A percentile compares a stretch with the other conserved stretches of the same genome.
phyloP scores from a whole-genome alignment of 139 green algal species.

The Volvox reticuliferus region DNA sequence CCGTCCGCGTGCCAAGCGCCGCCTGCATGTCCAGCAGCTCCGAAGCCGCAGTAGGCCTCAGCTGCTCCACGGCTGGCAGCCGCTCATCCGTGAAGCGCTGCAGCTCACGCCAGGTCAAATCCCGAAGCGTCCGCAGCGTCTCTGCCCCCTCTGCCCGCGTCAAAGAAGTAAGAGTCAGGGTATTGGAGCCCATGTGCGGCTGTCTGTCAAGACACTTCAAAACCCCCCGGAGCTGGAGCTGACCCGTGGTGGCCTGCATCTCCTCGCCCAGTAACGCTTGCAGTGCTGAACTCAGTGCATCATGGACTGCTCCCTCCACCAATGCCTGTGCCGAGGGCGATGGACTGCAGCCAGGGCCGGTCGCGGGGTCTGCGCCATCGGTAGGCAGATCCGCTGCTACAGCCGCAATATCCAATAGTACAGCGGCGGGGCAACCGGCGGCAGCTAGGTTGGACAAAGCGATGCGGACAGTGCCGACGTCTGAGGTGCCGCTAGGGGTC shows the following conservation, averaged over 20 bases:
- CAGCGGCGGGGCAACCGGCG: neutral
- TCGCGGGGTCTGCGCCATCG: neutral
- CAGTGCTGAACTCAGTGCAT: neutral
- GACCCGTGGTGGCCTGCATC: neutral
- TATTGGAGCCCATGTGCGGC: neutral
- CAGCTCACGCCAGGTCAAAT: neutral
- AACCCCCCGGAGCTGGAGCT: neutral
- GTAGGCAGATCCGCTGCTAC: neutral
- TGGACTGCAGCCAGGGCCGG: neutral
- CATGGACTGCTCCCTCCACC: neutral
- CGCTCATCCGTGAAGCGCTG: conserved; percentile 30
- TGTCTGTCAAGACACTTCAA: conserved; percentile 5
- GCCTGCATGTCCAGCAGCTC: conserved; percentile 22
- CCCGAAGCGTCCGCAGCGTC: neutral
- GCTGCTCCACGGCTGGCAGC: neutral
- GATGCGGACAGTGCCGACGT: neutral
- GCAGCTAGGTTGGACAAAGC: conserved; percentile 7
- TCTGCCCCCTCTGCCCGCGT: neutral
- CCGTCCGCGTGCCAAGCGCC: neutral
- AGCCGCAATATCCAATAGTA: neutral
- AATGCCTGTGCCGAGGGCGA: neutral
- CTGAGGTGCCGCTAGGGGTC: neutral
- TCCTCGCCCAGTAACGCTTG: neutral
- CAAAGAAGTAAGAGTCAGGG: neutral
- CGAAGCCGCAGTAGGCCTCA: neutral